Percentiles rank a stretch among this genome's conserved stretches.
These are phyloP conservation scores for Fraxinus xanthoxyloides DNA, from an alignment of 305 asterid species.

Conservation along the genomic window DNA sequence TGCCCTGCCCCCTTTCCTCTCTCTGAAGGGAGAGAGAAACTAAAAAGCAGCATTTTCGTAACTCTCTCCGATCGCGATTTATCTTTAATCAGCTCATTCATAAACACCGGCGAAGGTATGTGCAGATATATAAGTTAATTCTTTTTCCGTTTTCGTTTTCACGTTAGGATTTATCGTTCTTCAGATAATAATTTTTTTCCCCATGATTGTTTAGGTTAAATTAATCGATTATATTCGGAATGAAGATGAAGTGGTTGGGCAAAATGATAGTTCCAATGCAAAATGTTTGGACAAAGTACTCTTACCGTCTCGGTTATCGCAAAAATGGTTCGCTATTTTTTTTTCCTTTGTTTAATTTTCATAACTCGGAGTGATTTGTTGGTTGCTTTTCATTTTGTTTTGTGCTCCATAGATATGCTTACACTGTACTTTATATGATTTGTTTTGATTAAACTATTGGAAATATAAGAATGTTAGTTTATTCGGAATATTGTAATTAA, in stretches of 20 bases:
- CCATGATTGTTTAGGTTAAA: neutral
- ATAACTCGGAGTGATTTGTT: neutral
- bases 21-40: conserved; percentile 9
- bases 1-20: conserved; percentile 5
- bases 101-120: neutral
- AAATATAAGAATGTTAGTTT: neutral
- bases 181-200: neutral
- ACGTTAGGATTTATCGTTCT: neutral
- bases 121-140: neutral
- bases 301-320: conserved; percentile 40
- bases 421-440: neutral
- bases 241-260: conserved; percentile 50
- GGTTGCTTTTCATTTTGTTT: neutral
- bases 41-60: neutral
- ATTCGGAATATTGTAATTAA: neutral
- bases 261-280: conserved; percentile 54
- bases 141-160: neutral
- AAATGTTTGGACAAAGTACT: conserved; percentile 52
- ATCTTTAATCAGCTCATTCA: neutral
- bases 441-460: neutral
- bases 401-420: neutral
- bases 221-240: neutral
- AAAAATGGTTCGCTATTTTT: conserved; percentile 42
- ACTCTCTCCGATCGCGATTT: neutral
- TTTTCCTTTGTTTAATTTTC: neutral